Evolutionary conservation across 2,329 filamentous ascomycete genomes (phyloP).

Genomic region (Xylariaceae sp.): DNA sequence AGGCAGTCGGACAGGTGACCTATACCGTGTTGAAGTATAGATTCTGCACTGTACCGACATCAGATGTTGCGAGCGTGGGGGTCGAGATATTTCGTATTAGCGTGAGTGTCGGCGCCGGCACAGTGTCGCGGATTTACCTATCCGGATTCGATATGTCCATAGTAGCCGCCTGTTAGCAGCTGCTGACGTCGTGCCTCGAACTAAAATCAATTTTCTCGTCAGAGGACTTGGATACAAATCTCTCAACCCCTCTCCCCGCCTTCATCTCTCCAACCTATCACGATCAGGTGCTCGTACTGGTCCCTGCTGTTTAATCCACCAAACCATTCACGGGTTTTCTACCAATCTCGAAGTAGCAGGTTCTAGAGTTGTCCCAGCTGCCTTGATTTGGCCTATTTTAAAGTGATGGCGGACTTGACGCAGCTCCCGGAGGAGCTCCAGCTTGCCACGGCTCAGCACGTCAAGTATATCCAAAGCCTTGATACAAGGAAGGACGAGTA

Average conservation of each 20-base stretch:
- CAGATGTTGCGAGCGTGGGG: too few relatives aligned
- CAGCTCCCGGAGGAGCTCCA: slow-evolving; percentile 38
- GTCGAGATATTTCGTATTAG: too few relatives aligned
- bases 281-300: not conserved
- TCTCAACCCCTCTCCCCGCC: not conserved
- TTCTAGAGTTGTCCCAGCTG: not conserved
- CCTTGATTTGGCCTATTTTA: not conserved
- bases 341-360: not conserved
- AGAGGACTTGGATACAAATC: not conserved
- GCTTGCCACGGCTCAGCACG: slow-evolving; percentile 59
- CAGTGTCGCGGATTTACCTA: too few relatives aligned
- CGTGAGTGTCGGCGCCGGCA: too few relatives aligned
- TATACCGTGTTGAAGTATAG: too few relatives aligned
- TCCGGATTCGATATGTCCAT: too few relatives aligned
- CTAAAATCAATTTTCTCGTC: not conserved
- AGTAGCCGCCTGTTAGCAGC: not conserved
- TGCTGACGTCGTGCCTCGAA: not conserved
- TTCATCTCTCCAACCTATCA: not conserved
- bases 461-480: slow-evolving; percentile 87
- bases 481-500: slow-evolving; percentile 90
- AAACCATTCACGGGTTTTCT: too few relatives aligned
- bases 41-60: too few relatives aligned
- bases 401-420: slow-evolving; percentile 34
- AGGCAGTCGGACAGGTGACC: not conserved
- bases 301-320: not conserved